Percentiles rank a stretch among this genome's conserved stretches.
phyloP scores from a whole-genome alignment of 2,329 filamentous ascomycete species.

The Penicillium sp. region DNA sequence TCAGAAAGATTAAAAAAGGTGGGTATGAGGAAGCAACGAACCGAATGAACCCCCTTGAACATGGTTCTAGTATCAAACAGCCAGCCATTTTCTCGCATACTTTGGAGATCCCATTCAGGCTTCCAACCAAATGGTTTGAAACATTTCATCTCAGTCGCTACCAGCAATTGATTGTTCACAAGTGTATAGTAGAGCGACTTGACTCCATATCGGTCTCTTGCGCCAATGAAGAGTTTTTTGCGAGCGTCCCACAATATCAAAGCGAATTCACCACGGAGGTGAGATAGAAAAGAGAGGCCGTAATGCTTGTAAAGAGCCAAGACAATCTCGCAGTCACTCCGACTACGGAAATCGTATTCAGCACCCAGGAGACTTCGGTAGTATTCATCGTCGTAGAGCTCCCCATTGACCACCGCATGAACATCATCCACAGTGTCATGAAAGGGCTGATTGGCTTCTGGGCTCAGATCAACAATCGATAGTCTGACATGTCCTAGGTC shows the following conservation, averaged over 20 bases:
- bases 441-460: constrained; percentile 54
- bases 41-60: constrained; percentile 55
- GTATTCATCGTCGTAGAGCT: constrained; percentile 60
- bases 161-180: constrained; percentile 45
- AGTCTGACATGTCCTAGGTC: constrained; percentile 57
- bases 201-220: constrained; percentile 60
- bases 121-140: constrained; percentile 57
- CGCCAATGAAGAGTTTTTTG: constrained; percentile 50
- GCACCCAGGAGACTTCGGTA: constrained; percentile 45
- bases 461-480: constrained; percentile 57
- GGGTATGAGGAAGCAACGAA: constrained; percentile 18
- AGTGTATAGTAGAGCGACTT: constrained; percentile 61
- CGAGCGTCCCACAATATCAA: constrained; percentile 57
- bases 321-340: constrained; percentile 58
- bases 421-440: constrained; percentile 45
- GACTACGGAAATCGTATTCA: constrained; percentile 52
- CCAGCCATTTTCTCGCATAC: constrained; percentile 51
- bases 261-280: constrained; percentile 61
- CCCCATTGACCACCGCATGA: constrained; percentile 64
- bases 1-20: not conserved
- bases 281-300: constrained; percentile 50
- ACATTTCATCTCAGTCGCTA: constrained; percentile 60
- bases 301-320: constrained; percentile 57
- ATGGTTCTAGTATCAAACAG: constrained; percentile 52
- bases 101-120: constrained; percentile 58